Base-by-base conservation (phyloP, 164 flowering plant genomes). In the Stephania cephalantha region DNA sequence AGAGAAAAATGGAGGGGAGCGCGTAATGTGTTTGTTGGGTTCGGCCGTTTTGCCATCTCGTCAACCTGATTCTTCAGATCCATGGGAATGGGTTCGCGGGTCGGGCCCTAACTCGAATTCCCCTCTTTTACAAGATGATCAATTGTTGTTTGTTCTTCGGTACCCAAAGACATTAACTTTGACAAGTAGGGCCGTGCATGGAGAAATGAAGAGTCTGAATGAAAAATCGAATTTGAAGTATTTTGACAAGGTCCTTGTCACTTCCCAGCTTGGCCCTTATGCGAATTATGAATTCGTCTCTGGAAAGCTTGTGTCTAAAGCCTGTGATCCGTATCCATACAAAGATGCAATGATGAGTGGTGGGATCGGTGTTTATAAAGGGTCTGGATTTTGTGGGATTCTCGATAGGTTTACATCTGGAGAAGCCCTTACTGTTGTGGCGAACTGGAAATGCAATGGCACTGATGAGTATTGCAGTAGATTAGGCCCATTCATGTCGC, bases 371-470 rank as follows among this genome's bases (percentile, higher is more conserved):
- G 52, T 84, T 29, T 91, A 89, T 69, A 89, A 82, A 79, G 93
- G 91, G 10, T 22, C 48, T 25, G 77, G 81, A 3, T 88, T 89
- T 71, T 94, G 97, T 81, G 74, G 53, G 65, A 77, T 87, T 71
- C 79, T 92, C 44, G 74, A 81, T 74, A 82, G 84, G 66, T 83
- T 86, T 72, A 76, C 86, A 20, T 71, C 74, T 50, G 82, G 75
- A 11, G 85, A 84, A 53, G 85, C 85, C 42, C 81, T 89, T 55
- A 81, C 76, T 3, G 68, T 92, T 55, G 85, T 86, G 46, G 93
- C 98, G 44, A 90, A 91, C 83, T 92, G 97, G 98, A 91, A 79
- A 73, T 92, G 97, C 85, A 88, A 85, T 67, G 79, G 78, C 68
- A 85, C 86, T 0, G 86, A 85, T 78, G 87, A 81, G 3, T 88